Evolutionary conservation across 441 rosid genomes (phyloP).

Genomic region (Croton setiger): DNA sequence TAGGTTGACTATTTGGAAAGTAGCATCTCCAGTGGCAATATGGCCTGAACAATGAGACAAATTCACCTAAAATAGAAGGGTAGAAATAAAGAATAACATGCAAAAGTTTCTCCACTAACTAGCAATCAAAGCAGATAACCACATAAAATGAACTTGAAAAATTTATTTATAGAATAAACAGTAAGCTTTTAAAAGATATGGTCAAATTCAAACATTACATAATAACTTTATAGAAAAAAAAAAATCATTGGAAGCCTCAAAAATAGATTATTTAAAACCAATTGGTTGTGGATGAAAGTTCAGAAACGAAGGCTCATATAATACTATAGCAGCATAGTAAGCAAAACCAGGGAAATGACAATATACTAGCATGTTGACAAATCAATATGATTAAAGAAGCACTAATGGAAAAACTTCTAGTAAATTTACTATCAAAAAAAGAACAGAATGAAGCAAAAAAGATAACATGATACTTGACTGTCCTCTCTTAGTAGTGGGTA

Average conservation of each 20-base stretch:
- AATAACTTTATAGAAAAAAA: too few relatives aligned
- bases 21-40: constrained; percentile 98
- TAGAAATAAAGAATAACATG: too few relatives aligned
- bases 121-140: too few relatives aligned
- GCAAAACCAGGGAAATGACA: neutral
- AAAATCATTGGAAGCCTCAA: too few relatives aligned
- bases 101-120: too few relatives aligned
- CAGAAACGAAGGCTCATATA: neutral
- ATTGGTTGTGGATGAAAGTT: neutral
- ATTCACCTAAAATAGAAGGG: too few relatives aligned
- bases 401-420: neutral
- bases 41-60: constrained; percentile 51
- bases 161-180: too few relatives aligned
- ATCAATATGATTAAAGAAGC: neutral
- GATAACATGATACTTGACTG: constrained; percentile 70
- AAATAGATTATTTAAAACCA: too few relatives aligned
- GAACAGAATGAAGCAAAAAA: constrained; percentile 7
- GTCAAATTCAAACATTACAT: too few relatives aligned
- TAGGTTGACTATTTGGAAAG: constrained; percentile 87
- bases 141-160: too few relatives aligned
- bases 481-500: too few relatives aligned
- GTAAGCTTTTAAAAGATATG: too few relatives aligned
- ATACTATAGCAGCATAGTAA: neutral
- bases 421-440: neutral
- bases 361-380: neutral